Base-by-base conservation (phyloP, 805 yeast genomes). In the Yarrowia sp. region DNA sequence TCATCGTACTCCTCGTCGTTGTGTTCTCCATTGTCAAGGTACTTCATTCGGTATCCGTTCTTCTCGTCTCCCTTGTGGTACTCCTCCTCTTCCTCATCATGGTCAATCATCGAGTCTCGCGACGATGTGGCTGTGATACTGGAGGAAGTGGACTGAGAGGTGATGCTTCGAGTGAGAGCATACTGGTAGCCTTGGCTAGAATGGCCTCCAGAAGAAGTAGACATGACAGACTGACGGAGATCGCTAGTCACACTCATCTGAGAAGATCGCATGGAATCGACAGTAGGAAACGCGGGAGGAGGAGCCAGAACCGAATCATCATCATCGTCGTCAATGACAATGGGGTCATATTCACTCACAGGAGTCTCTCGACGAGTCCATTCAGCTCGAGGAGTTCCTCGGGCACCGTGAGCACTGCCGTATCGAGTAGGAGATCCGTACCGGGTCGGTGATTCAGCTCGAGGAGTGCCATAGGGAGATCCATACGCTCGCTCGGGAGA, bases 301-400 rank as follows among this genome's bases (percentile, higher is more conserved):
- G 65, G 51, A 28, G 45, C 65, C 17, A 39, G 33, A 18, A 61
- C 47, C 9, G 36, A 17, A 17, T 36, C 48, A 13, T 47, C 65
- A 15, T 61, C 65, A 14, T 58, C 65, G 15, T 67, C 69, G 48
- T 69, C 71, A 58, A 68, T 68, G 11, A 60, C 68, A 61, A 69
- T 69, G 32, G 71, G 71, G 33, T 68, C 67, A 28, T 60, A 68
- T 45, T 65, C 68, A 11, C 65, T 63, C n/a, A 64, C 68, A 38
- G 96, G 95, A 0, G 96, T 86, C 73, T 89, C 92, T 69, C 84
- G 76, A 64, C 84, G 77, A 2, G 95, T 87, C 70, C 82, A 87
- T 60, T 81, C 83, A 45, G 90, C 86, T 75, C 96, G 80, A 9
- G 88, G 84, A 8, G 89, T 84, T 50, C 50, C 66, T 51, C 62